Conservation (phyloP, 2,329 filamentous ascomycete genomes). For the Fusarium subglutinans region DNA sequence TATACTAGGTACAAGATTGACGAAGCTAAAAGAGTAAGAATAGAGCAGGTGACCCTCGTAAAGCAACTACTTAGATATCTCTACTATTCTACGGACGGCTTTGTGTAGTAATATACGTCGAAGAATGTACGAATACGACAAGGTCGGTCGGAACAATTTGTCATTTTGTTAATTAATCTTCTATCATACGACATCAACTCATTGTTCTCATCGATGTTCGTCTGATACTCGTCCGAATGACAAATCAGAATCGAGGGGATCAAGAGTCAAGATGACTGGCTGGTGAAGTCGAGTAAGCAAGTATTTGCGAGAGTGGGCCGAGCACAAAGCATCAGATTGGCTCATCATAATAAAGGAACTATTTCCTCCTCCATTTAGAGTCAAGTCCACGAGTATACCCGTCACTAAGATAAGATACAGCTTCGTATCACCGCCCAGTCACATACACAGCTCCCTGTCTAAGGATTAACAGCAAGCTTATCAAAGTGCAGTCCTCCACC, state of each 20-base stretch:
- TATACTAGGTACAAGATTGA: accelerated
- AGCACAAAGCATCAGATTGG: accelerated
- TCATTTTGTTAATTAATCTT: neutral
- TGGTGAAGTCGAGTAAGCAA: neutral
- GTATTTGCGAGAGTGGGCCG: neutral
- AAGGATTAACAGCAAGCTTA: neutral
- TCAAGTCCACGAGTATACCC: neutral
- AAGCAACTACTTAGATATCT: neutral
- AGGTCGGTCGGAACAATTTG: neutral
- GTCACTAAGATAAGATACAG: too few species aligned
- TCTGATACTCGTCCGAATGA: neutral
- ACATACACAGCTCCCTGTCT: too few species aligned
- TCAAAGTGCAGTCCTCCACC: neutral
- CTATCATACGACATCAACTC: neutral
- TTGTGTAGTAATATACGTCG: neutral
- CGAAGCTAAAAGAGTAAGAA: accelerated
- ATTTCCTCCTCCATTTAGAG: neutral
- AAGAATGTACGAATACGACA: neutral
- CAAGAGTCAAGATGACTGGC: neutral
- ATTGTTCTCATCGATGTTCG: accelerated
- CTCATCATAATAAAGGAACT: accelerated
- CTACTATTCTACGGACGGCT: accelerated
- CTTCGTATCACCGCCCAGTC: accelerated
- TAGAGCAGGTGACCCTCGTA: neutral
- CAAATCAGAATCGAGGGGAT: neutral